These are phyloP conservation scores for Ascomycota sp. DNA, from an alignment of 2,329 filamentous ascomycete species.

Conservation along the genomic window DNA sequence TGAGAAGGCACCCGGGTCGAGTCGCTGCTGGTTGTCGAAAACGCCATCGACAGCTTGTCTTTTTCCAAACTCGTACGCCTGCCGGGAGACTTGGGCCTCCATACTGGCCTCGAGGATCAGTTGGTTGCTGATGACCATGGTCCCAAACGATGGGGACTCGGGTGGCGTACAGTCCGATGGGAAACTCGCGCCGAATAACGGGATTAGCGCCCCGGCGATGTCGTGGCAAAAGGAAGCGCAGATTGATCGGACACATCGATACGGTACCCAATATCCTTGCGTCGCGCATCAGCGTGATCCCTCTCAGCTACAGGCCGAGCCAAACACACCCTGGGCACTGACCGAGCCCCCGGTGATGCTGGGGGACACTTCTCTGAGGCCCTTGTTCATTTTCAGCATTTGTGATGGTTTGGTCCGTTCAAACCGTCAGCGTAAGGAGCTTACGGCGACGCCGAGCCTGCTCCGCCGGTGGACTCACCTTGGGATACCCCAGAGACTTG, in stretches of 20 bases:
- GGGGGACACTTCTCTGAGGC: slow-evolving; percentile 73
- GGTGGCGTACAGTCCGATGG: slow-evolving; percentile 48
- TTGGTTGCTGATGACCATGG: slow-evolving; percentile 42
- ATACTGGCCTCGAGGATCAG: slow-evolving; percentile 31
- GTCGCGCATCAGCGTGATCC: not conserved
- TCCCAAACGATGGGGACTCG: slow-evolving; percentile 39
- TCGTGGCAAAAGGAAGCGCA: slow-evolving; percentile 76
- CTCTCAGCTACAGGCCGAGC: no score
- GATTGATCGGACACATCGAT: slow-evolving; percentile 62
- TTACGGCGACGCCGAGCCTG: not conserved
- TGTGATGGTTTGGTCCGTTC: slow-evolving; percentile 69
- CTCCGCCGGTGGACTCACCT: slow-evolving; percentile 34
- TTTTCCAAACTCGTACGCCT: slow-evolving; percentile 1
- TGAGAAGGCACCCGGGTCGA: not conserved
- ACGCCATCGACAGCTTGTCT: not conserved
- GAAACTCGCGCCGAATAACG: slow-evolving; percentile 74
- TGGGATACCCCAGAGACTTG: slow-evolving; percentile 71
- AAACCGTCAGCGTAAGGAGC: not conserved
- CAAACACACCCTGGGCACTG: slow-evolving; percentile 57
- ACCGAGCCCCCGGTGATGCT: slow-evolving; percentile 90
- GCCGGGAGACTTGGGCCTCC: slow-evolving; percentile 15
- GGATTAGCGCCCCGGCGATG: slow-evolving; percentile 71
- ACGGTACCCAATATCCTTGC: slow-evolving; percentile 95
- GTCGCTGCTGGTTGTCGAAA: not conserved
- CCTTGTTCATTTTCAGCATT: slow-evolving; percentile 57